Conservation (phyloP, 805 yeast species). For the Yarrowia keelungensis region DNA sequence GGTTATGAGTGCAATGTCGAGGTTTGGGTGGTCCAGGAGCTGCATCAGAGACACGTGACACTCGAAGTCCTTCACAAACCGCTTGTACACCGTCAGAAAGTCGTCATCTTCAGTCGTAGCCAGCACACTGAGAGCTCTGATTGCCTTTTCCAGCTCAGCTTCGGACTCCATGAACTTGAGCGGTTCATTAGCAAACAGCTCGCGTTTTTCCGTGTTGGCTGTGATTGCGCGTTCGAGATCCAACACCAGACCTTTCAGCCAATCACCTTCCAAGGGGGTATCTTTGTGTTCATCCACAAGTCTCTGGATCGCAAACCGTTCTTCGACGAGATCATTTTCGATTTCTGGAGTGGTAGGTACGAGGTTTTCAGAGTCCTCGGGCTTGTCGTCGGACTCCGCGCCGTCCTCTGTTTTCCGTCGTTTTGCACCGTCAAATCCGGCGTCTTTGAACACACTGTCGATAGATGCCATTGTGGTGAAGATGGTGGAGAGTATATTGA, state of each 20-base stretch:
- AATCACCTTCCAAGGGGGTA: neutral
- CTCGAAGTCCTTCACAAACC: slow-evolving; percentile 12
- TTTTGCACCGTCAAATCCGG: slow-evolving; percentile 11
- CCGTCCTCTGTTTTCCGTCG: neutral
- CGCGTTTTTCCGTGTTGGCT: slow-evolving; percentile 42
- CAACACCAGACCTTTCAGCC: slow-evolving; percentile 39
- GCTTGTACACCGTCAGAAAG: neutral
- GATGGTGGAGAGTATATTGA: neutral
- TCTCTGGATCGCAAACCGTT: slow-evolving; percentile 2
- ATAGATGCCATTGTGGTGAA: slow-evolving; percentile 8
- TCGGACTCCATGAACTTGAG: slow-evolving; percentile 45
- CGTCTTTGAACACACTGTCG: slow-evolving; percentile 27
- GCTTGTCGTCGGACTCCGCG: neutral
- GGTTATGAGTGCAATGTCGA: slow-evolving; percentile 25
- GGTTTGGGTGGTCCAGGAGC: slow-evolving; percentile 30
- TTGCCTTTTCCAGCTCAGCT: slow-evolving; percentile 41
- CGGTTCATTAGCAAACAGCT: slow-evolving; percentile 43
- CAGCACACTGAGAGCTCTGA: slow-evolving; percentile 40
- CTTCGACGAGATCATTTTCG: neutral
- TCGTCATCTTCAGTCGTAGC: slow-evolving; percentile 9
- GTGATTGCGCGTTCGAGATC: slow-evolving; percentile 48
- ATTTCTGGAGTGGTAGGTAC: neutral
- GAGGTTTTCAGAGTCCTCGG: neutral
- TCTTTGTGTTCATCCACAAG: slow-evolving; percentile 24
- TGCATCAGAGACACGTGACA: slow-evolving; percentile 12